Conservation (phyloP, 1,284 basidiomycete genomes). For the Ustilago esculenta region DNA sequence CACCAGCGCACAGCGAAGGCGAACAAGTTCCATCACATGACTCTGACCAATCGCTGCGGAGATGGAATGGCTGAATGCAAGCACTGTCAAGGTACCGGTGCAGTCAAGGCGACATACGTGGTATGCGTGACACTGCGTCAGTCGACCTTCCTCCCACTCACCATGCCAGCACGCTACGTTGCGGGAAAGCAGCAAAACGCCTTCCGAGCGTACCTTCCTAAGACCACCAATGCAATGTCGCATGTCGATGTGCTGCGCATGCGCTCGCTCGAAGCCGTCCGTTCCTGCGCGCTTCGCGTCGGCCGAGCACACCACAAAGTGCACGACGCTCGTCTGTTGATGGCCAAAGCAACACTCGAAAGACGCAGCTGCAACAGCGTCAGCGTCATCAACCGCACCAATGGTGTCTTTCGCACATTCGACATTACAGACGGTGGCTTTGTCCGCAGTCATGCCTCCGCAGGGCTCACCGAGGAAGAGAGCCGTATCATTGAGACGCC, state of each 20-base stretch:
- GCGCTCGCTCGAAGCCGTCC: slow-evolving; percentile 72
- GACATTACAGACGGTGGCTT: slow-evolving; percentile 78
- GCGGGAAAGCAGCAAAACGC: slow-evolving; percentile 66
- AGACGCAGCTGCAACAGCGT: slow-evolving; percentile 73
- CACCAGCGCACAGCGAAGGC: slow-evolving; percentile 4
- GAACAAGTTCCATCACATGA: background rate
- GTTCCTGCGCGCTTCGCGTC: slow-evolving; percentile 71
- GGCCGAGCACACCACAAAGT: slow-evolving; percentile 81
- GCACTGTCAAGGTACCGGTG: slow-evolving; percentile 20
- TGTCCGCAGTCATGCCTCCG: slow-evolving; percentile 72
- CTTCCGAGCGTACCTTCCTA: slow-evolving; percentile 74
- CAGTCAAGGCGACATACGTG: slow-evolving; percentile 36
- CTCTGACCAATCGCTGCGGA: background rate
- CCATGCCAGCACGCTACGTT: slow-evolving; percentile 21
- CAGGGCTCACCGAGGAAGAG: slow-evolving; percentile 71
- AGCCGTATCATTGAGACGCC: slow-evolving; percentile 68
- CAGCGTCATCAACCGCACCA: slow-evolving; percentile 76
- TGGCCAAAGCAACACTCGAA: slow-evolving; percentile 70
- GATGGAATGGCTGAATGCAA: slow-evolving; percentile 1
- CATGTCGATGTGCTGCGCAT: slow-evolving; percentile 75
- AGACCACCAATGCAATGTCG: slow-evolving; percentile 76
- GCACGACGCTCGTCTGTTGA: slow-evolving; percentile 76
- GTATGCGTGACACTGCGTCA: slow-evolving; percentile 45
- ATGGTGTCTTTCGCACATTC: slow-evolving; percentile 73
- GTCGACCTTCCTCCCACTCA: slow-evolving; percentile 33